Conservation (phyloP, 2,329 filamentous ascomycete genomes). For the Graphilbum fragrans region DNA sequence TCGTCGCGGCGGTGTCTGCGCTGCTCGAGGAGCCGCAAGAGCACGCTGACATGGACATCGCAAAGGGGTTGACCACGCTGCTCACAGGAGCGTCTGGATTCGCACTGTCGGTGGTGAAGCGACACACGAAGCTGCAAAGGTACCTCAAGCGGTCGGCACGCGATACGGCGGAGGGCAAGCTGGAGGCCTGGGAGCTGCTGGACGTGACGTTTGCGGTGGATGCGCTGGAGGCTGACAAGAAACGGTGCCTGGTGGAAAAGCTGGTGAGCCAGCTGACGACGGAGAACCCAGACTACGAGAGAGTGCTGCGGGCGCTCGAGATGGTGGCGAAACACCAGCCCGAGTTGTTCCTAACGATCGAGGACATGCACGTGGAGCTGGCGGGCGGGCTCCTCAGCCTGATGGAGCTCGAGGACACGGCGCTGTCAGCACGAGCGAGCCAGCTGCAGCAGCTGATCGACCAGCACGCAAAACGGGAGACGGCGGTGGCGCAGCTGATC, state of each 20-base stretch:
- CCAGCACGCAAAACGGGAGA: conserved; percentile 23
- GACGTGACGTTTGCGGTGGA: conserved; percentile 32
- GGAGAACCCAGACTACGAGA: conserved; percentile 11
- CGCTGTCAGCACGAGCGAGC: conserved; percentile 26
- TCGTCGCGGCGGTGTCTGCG: too few species aligned
- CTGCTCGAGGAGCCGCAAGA: too few species aligned
- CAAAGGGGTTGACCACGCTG: too few species aligned
- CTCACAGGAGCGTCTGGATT: conserved; percentile 20
- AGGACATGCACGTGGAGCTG: conserved; percentile 33
- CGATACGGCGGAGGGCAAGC: conserved; percentile 21
- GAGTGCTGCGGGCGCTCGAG: conserved; percentile 32
- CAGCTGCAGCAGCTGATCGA: conserved; percentile 34
- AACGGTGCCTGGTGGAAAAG: conserved; percentile 17
- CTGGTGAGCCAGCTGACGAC: conserved; percentile 15
- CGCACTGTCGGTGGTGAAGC: too few species aligned
- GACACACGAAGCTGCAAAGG: conserved; percentile 30
- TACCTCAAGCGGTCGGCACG: conserved; percentile 29
- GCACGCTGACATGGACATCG: too few species aligned
- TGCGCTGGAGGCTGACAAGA: conserved; percentile 21
- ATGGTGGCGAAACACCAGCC: conserved; percentile 32
- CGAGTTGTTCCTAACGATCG: conserved; percentile 29
- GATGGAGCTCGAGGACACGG: conserved; percentile 32
- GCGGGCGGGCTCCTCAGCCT: conserved; percentile 41
- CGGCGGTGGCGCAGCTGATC: conserved; percentile 37
- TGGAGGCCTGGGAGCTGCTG: conserved; percentile 31